Evolutionary conservation across 2,329 filamentous ascomycete species (phyloP), one percentile per base, ranked within the genome.

Genomic region (Aspergillus thermomutatus): DNA sequence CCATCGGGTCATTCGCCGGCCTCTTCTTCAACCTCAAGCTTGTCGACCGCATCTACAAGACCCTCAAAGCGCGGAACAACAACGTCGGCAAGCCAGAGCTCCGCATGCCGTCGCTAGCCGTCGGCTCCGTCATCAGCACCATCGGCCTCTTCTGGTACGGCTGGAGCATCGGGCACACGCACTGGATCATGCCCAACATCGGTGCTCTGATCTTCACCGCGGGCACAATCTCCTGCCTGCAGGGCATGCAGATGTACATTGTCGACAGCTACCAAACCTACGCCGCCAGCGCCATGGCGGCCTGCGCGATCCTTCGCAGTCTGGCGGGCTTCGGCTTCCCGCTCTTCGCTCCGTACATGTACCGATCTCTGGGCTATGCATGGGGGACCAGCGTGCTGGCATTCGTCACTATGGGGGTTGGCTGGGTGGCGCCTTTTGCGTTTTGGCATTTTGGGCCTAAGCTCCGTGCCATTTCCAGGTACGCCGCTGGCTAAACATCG

Each of bases 21-120:
- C 68, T 84, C 4, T 80, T 82, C 59, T 75, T 78, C 65, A 84
- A 84, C 58, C 64, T 75, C 47, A 72, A 61, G 8, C 71, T 72
- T 52, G 55, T 74, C 66, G 81, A 83, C 62, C 66, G 69, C 21
- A 75, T 83, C 55, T 83, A 83, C 64, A 71, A 75, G 19, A 69
- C 65, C 3, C 70, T 83, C 3, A 82, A 80, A 61, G 65, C 65
- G 10, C 66, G 67, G 21, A 82, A 82, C 66, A 75, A 75, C 55
- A 72, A 66, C 41, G 54, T 69, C 17, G 75, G 75, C 6, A 61
- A 56, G 17, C 86, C 87, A 0, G 87, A 90, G 61, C 85, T 82
- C 64, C 83, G 87, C n/a, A 74, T 87, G 0, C 85, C 85, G 0
- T 73, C 87, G 3, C 81, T 85, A 70, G 66, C 84, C 10, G 72